These are phyloP conservation scores for Penstemon newberryi DNA, from an alignment of 257 asterid genomes.

Conservation along the genomic window DNA sequence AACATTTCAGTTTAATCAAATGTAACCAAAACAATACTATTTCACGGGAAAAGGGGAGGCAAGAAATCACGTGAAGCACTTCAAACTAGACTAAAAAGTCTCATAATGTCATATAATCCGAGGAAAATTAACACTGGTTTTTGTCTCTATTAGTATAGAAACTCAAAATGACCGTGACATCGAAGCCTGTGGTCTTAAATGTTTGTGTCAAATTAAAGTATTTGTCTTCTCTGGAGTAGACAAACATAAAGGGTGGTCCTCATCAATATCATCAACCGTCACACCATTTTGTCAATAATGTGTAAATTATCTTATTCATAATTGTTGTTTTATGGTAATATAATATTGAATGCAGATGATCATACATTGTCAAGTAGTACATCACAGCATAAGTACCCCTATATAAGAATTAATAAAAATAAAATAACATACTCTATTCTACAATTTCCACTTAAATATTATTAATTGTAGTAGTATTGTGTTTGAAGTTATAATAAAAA, in stretches of 20 bases:
- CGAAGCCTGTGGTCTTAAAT: constrained; percentile 7
- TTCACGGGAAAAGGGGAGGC: constrained; percentile 27
- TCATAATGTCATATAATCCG: background rate
- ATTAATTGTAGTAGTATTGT: too few species aligned
- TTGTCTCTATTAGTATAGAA: constrained; percentile 21
- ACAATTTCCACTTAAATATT: too few species aligned
- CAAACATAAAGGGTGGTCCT: background rate
- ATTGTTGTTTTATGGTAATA: background rate
- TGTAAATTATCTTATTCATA: background rate
- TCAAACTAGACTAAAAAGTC: constrained; percentile 5
- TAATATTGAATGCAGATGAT: background rate
- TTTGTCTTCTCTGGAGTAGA: background rate
- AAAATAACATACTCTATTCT: too few species aligned
- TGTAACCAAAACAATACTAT: background rate
- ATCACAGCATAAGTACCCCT: too few species aligned
- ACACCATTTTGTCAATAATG: constrained; percentile 3
- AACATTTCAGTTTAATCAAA: too few species aligned
- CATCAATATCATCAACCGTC: constrained; percentile 5
- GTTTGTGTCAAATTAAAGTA: background rate
- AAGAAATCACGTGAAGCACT: constrained; percentile 28
- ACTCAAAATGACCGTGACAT: constrained; percentile 2
- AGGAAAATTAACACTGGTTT: constrained; percentile 1
- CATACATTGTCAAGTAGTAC: too few species aligned
- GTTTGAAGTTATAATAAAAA: too few species aligned
- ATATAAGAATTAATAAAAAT: too few species aligned